Evolutionary conservation across 2,329 filamentous ascomycete genomes (phyloP).

Genomic region (Tolypocladium capitatum): DNA sequence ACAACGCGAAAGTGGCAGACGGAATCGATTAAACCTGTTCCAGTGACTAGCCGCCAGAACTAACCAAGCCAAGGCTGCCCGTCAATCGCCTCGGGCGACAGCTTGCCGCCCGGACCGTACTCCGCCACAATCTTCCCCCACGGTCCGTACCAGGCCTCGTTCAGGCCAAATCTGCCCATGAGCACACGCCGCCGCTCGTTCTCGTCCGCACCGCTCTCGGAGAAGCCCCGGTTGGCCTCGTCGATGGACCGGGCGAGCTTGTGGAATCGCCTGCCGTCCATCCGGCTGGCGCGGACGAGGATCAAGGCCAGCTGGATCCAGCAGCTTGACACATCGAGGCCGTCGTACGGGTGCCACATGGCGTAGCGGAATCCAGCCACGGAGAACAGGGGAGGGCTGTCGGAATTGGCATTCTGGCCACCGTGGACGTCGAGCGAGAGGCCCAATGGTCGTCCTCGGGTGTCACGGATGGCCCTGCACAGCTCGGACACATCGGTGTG

Average conservation of each 20-base stretch:
- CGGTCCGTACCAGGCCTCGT: neutral
- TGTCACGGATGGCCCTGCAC: neutral
- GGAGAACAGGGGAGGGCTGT: neutral
- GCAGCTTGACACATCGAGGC: conserved; percentile 3
- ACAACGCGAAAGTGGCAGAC: no score
- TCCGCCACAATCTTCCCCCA: conserved; percentile 2
- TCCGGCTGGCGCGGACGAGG: neutral
- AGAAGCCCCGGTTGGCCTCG: neutral
- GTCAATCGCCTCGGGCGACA: neutral
- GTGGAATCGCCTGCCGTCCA: neutral
- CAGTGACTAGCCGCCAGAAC: neutral
- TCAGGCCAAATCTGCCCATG: neutral
- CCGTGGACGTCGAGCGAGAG: conserved; percentile 1
- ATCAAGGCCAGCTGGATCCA: conserved; percentile 3
- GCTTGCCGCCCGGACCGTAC: neutral
- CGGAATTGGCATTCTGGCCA: neutral
- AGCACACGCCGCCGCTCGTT: conserved; percentile 1
- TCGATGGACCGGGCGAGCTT: conserved; percentile 1
- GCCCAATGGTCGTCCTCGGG: neutral
- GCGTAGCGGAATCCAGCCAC: conserved; percentile 5
- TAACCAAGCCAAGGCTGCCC: neutral
- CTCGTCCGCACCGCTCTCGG: neutral
- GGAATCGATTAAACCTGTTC: neutral
- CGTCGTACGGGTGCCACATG: conserved; percentile 6
- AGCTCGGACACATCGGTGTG: neutral